Base-by-base conservation (phyloP, 1,139 yeast genomes). In the Geotrichum macrosporum region DNA sequence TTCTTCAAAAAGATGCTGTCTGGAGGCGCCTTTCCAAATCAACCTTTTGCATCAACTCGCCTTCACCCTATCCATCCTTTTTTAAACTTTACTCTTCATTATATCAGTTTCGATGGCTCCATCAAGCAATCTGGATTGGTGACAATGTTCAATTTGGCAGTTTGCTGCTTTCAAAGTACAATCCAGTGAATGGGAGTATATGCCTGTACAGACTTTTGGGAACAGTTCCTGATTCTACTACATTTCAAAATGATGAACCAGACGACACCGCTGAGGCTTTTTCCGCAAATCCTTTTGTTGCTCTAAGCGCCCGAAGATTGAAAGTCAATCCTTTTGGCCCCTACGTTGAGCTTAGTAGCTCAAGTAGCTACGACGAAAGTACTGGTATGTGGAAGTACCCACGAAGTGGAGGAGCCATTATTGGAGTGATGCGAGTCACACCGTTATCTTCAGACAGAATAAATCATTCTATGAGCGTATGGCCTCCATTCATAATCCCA, bases 51-150 rank as follows among this genome's bases (percentile, higher is more conserved):
- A 44, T 44, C 13, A 29, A 33, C 18, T 34, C 34, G 34, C 24
- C 48, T 16, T 47, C 47, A 20, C 60, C 63, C 2, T 58, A 53
- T 46, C 13, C 26, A 3, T 37, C 55, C 8, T 55, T 46, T 35
- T 47, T 44, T 19, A 48, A 48, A 5, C 48, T 57, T 22, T 59
- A 50, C 45, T 45, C 44, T 16, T 30, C 42, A 2, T 30, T 46
- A 12, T 35, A 41, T 18, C 48, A 41, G n/a, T 46, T 42, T 29
- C 39, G 50, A 16, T 62, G 65, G 65, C 50, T 63, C 49, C 54
- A 33, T 52, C 57, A 19, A 48, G 61, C 48, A 4, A 33, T 63
- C 2, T 63, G 67, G 67, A 54, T 54, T 42, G 66, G 66, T 20
- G 62, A 62, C 40, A 50, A 53, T 29, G 52, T 49, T 9, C 56